Base-by-base conservation (phyloP, 768 basidiomycete species). In the Lactarius hatsudake region DNA sequence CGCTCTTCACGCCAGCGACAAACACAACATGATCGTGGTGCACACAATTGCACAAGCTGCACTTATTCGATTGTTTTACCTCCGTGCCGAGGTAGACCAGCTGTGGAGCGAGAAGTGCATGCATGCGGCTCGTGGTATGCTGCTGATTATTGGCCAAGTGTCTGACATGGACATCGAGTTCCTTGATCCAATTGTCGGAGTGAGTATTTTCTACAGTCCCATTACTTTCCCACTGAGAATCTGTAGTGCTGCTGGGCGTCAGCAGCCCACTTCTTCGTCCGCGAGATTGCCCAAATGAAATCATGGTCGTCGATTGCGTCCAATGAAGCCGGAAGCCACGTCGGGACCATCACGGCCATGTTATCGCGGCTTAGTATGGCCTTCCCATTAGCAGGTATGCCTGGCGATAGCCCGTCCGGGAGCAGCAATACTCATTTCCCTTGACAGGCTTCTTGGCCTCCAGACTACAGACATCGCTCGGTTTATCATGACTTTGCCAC, bases 121-220 rank as follows among this genome's bases (percentile, higher is more conserved):
- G 55, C 81, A 79, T 45, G 87, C 89, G 32, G 87, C 90, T 23
- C 82, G 85, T 61, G 78, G 84, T 42, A 84, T 84, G 68, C 81
- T 85, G 61, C 78, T 83, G 48, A 76, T 91, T 72, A 82, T 87
- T 73, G 87, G 86, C 71, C 83, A 85, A 67, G 79, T 91, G 63
- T 75, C 81, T 30, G 87, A 90, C 30, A 75, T 81, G 71, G 89
- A 91, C 71, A 88, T 84, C 69, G 81, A 83, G 45, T 88, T 85
- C 75, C 81, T 91, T n/a, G 90, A 93, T 77, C 90, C 90, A 30
- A 84, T 91, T 69, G 81, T 91, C 68, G 89, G 87, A 61, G 90
- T 91, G 79, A 70, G 88, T 77, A 59, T 45, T 45, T 55, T 54
- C 17, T 48, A 63, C 18, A 2, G 10, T 42, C 8, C 17, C 4